Evolutionary conservation across 345 rosid genomes (phyloP).

Genomic region (Gossypium stocksii): DNA sequence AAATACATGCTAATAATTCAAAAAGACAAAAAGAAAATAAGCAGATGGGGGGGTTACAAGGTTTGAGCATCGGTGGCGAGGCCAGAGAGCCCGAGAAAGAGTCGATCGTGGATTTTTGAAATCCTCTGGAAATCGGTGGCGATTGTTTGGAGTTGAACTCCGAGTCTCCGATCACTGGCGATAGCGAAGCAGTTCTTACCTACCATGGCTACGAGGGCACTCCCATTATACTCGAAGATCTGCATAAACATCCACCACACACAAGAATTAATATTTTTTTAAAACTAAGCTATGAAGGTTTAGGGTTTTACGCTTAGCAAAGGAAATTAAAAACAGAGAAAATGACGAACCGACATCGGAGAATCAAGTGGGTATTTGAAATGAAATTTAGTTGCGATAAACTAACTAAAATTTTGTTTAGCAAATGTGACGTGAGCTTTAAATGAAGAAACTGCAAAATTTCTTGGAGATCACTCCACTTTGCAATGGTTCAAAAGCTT

Average conservation of each 20-base stretch:
- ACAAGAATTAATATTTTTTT: neutral
- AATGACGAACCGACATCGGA: conserved; percentile 50
- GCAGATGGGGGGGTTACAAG: conserved; percentile 32
- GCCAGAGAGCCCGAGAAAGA: conserved; percentile 87
- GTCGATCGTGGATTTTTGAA: conserved; percentile 73
- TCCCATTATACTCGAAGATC: conserved; percentile 98
- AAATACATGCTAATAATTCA: neutral
- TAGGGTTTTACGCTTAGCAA: neutral
- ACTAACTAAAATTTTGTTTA: too few species aligned
- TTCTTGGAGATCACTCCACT: too few species aligned
- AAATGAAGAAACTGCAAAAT: too few species aligned
- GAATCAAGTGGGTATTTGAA: conserved; percentile 6
- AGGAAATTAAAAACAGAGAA: too few species aligned
- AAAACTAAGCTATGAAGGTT: neutral
- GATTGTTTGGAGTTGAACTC: conserved; percentile 89
- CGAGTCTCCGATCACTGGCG: conserved; percentile 88
- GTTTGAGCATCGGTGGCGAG: conserved; percentile 93
- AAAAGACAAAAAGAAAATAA: neutral
- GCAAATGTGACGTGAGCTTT: too few species aligned
- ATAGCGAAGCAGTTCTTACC: conserved; percentile 98
- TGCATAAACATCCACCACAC: conserved; percentile 23
- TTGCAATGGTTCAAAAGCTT: too few species aligned
- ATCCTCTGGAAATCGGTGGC: conserved; percentile 94
- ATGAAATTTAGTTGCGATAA: too few species aligned
- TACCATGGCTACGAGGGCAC: conserved; percentile 94